phyloP scores from a whole-genome alignment of 2,329 filamentous ascomycete species.

The Emmonsia crescens region DNA sequence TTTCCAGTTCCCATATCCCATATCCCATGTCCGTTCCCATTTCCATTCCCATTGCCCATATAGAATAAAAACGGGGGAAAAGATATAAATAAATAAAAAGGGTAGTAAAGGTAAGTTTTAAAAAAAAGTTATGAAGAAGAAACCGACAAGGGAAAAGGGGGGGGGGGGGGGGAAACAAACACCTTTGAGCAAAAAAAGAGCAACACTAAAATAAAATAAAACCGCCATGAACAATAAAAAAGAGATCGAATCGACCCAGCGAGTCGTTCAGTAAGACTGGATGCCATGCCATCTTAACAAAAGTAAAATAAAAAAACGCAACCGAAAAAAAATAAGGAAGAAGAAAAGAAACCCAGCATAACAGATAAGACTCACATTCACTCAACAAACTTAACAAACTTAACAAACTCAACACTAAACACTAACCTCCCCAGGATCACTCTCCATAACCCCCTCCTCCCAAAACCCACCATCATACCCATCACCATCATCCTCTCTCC shows the following conservation, averaged over 20 bases:
- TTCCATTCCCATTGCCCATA: not conserved
- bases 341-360: not conserved
- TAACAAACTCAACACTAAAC: constrained; percentile 17
- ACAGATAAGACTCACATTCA: not conserved
- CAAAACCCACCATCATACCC: constrained; percentile 22
- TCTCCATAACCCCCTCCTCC: constrained; percentile 34
- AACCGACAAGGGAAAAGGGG: not conserved
- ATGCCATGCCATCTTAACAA: no score
- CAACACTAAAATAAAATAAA: not conserved
- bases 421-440: constrained; percentile 35
- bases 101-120: not conserved
- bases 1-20: not conserved
- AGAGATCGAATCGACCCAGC: no score
- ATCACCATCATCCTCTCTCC: constrained; percentile 9
- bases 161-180: no score
- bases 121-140: not conserved
- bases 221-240: no score
- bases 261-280: no score
- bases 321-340: not conserved
- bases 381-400: no score
- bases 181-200: no score
- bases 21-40: not conserved
- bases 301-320: not conserved
- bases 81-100: not conserved
- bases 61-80: not conserved